Conservation (phyloP, 1,284 basidiomycete species). For the Ceratobasidium theobromae region DNA sequence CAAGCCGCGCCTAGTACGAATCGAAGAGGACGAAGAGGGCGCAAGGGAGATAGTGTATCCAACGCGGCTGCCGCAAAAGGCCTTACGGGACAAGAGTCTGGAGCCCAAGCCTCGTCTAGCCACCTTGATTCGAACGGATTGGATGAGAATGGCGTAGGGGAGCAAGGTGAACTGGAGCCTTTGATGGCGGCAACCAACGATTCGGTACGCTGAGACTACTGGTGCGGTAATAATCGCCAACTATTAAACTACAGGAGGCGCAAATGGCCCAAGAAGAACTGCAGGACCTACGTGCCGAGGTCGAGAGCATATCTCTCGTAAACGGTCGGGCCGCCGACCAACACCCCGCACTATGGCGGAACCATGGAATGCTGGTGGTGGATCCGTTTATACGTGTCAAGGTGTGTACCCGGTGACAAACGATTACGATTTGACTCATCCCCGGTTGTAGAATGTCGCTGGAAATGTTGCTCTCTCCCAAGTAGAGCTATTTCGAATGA, state of each 20-base stretch:
- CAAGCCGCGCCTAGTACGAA: background rate
- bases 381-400: slow-evolving; percentile 55
- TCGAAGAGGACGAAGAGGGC: slow-evolving; percentile 18
- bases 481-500: slow-evolving; percentile 26
- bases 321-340: background rate
- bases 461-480: slow-evolving; percentile 22
- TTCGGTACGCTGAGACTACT: background rate
- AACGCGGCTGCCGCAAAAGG: background rate
- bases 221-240: background rate
- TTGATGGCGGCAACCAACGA: slow-evolving; percentile 6
- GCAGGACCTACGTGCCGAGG: slow-evolving; percentile 4
- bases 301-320: slow-evolving; percentile 18
- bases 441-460: slow-evolving; percentile 14
- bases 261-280: slow-evolving; percentile 32
- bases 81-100: background rate
- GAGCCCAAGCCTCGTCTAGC: too few species aligned
- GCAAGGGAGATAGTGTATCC: slow-evolving; percentile 16
- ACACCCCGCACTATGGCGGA: slow-evolving; percentile 37
- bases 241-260: slow-evolving; percentile 29
- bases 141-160: background rate
- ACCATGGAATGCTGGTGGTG: slow-evolving; percentile 44
- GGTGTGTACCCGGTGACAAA: slow-evolving; percentile 43
- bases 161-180: background rate
- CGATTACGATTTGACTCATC: background rate
- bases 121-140: background rate